These are phyloP conservation scores for Geosmithia putterillii DNA, from an alignment of 2,329 filamentous ascomycete genomes.

Conservation along the genomic window DNA sequence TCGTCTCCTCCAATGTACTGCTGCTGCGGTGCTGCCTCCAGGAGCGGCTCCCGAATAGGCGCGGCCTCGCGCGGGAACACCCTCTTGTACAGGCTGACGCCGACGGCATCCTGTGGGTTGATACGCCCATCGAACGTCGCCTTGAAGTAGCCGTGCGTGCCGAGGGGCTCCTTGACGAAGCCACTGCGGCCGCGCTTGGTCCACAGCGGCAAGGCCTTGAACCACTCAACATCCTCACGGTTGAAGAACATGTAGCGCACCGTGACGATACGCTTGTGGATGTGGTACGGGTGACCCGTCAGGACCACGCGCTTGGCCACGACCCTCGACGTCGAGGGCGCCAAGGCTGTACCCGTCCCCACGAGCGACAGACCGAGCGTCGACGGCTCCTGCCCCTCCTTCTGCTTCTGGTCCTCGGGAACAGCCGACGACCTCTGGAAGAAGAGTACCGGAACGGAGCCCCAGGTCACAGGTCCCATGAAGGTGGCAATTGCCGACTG, in stretches of 20 bases:
- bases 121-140: conserved; percentile 93
- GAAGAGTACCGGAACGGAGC: conserved; percentile 78
- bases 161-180: conserved; percentile 85
- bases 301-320: conserved; percentile 90
- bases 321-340: conserved; percentile 64
- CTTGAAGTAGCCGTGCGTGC: conserved; percentile 99
- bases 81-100: conserved; percentile 78
- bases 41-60: conserved; percentile 28
- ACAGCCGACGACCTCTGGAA: conserved; percentile 49
- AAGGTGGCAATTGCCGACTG: conserved; percentile 83
- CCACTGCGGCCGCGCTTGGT: conserved; percentile 80
- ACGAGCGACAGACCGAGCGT: conserved; percentile 56
- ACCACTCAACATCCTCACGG: conserved; percentile 89
- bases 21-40: conserved; percentile 17
- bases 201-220: conserved; percentile 93
- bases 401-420: conserved; percentile 18
- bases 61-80: conserved; percentile 65
- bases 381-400: conserved; percentile 22
- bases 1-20: conserved; percentile 13
- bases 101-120: conserved; percentile 89
- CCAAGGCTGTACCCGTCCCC: conserved; percentile 75
- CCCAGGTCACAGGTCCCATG: conserved; percentile 85
- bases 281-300: conserved; percentile 95
- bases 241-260: conserved; percentile 99
- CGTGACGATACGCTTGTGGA: conserved; percentile 94